Percentiles rank a stretch among this genome's conserved stretches.
These are phyloP conservation scores for Stachybotrys chartarum DNA, from an alignment of 2,329 filamentous ascomycete species.

Conservation along the genomic window DNA sequence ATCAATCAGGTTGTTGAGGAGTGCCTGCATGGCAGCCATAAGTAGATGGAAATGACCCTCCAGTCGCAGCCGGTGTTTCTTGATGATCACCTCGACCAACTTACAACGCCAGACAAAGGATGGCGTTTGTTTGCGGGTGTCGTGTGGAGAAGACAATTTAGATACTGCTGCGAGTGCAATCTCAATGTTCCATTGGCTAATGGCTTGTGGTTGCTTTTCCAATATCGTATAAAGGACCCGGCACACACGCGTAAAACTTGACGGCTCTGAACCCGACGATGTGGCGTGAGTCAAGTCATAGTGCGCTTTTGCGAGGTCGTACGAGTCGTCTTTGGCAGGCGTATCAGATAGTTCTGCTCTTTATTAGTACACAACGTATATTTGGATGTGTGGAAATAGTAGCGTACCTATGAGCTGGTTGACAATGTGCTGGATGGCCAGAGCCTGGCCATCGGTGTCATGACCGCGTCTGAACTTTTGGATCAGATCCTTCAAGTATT, in stretches of 20 bases:
- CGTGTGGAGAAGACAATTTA: conserved; percentile 21
- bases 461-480: conserved; percentile 19
- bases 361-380: conserved; percentile 5
- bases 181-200: conserved; percentile 54
- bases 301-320: conserved; percentile 33
- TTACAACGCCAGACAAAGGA: conserved; percentile 42
- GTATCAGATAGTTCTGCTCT: conserved; percentile 20
- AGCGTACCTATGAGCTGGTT: conserved; percentile 29
- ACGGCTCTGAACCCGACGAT: conserved; percentile 14
- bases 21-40: conserved; percentile 43
- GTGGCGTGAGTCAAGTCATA: conserved; percentile 31
- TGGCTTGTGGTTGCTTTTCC: conserved; percentile 39
- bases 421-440: conserved; percentile 36
- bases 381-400: too few relatives aligned
- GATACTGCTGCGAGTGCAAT: conserved; percentile 39
- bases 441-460: conserved; percentile 30
- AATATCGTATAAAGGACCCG: conserved; percentile 38
- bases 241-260: conserved; percentile 30
- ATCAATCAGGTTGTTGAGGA: conserved; percentile 46
- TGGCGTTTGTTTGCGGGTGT: conserved; percentile 19
- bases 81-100: conserved; percentile 49
- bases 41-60: conserved; percentile 57
- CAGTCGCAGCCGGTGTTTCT: conserved; percentile 52
- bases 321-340: conserved; percentile 17
- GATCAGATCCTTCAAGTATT: conserved; percentile 32